Evolutionary conservation across 2,329 filamentous ascomycete species (phyloP).

Genomic region (Geosmithia morbida): DNA sequence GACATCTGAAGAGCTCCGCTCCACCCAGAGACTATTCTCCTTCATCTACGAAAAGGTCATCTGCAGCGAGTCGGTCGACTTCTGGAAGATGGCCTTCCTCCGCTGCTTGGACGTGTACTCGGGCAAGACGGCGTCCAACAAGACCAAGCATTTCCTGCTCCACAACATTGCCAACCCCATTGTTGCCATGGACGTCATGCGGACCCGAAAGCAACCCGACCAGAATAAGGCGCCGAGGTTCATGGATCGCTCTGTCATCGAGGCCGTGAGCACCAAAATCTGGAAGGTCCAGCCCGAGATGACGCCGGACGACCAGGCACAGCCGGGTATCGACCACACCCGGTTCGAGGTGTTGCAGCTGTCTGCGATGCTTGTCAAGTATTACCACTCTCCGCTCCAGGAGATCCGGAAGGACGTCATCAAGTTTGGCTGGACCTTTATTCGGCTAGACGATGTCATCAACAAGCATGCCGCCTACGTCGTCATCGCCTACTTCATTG

Average conservation of each 20-base stretch:
- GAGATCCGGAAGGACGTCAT: conserved; percentile 96
- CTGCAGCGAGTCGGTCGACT: conserved; percentile 69
- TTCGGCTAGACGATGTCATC: conserved; percentile 94
- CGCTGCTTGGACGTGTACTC: conserved; percentile 82
- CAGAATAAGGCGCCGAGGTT: conserved; percentile 49
- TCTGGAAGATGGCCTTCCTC: conserved; percentile 68
- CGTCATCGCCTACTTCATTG: conserved; percentile 94
- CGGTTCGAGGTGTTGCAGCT: conserved; percentile 92
- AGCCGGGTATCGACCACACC: conserved; percentile 85
- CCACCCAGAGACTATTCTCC: conserved; percentile 58
- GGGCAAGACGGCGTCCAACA: conserved; percentile 64
- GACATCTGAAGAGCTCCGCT: conserved; percentile 69
- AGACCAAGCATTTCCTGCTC: conserved; percentile 84
- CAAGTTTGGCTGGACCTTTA: conserved; percentile 98
- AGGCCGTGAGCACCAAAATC: conserved; percentile 80
- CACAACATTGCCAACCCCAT: conserved; percentile 92
- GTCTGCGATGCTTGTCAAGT: conserved; percentile 89
- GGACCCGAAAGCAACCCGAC: conserved; percentile 52
- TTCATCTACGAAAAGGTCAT: conserved; percentile 83
- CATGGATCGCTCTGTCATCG: conserved; percentile 76
- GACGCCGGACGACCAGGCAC: conserved; percentile 66
- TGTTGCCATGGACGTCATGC: conserved; percentile 89
- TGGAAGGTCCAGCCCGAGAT: conserved; percentile 85
- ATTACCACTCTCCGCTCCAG: conserved; percentile 75
- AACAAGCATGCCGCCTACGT: conserved; percentile 98